Percentiles rank a stretch among this genome's conserved stretches.
Conservation (phyloP, 176 grass and related monocot genomes). For the Ampelocalamus luodianensis region DNA sequence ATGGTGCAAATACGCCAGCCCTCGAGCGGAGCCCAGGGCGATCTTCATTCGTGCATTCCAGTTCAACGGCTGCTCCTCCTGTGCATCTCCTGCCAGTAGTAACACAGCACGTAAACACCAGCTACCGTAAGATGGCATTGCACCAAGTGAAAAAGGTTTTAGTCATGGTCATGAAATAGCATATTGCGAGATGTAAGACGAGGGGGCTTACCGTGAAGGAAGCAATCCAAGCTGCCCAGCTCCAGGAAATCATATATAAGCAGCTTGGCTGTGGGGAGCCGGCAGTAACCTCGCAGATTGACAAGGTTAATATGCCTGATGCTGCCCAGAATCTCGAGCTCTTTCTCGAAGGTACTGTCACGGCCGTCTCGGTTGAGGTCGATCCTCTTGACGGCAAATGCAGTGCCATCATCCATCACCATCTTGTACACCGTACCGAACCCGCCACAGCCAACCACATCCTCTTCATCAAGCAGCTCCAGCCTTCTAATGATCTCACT, state of each 20-base stretch:
- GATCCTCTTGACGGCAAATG: constrained; percentile 93
- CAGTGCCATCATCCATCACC: constrained; percentile 81
- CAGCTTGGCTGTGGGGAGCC: constrained; percentile 64
- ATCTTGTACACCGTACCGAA: constrained; percentile 97
- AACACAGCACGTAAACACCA: background rate
- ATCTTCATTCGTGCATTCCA: constrained; percentile 99
- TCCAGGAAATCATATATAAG: constrained; percentile 89
- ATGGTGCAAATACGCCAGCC: constrained; percentile 87
- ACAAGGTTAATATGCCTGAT: constrained; percentile 97
- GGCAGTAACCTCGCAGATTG: constrained; percentile 82
- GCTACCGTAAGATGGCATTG: background rate
- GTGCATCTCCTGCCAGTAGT: constrained; percentile 61
- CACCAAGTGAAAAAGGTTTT: background rate
- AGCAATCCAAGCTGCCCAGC: constrained; percentile 82
- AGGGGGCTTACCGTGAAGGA: constrained; percentile 69
- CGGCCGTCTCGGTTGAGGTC: constrained; percentile 55
- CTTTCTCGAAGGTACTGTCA: constrained; percentile 79
- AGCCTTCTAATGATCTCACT: constrained; percentile 87
- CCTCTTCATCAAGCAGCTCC: constrained; percentile 84
- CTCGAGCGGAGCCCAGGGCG: constrained; percentile 76
- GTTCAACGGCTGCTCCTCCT: constrained; percentile 83
- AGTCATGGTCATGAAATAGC: background rate
- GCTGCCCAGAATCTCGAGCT: constrained; percentile 90
- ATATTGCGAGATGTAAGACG: background rate
- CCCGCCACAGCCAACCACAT: constrained; percentile 82